phyloP scores from a whole-genome alignment of 2,329 filamentous ascomycete species.

The Cadophora gregata region DNA sequence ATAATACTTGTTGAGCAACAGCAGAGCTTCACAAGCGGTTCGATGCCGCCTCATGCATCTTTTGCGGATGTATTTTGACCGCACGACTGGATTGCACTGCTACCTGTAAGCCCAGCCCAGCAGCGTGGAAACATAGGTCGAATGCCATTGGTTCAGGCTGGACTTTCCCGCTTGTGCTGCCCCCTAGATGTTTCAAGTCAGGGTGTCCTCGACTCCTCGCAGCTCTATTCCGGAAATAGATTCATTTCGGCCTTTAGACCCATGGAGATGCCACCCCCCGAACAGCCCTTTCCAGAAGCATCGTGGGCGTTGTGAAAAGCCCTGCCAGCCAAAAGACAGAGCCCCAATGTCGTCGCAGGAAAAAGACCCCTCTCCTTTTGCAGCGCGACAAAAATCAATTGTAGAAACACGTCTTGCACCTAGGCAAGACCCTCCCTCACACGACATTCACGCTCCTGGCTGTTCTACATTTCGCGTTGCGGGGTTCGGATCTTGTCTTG shows the following conservation, averaged over 20 bases:
- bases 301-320: too few species aligned
- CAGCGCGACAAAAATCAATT: not conserved
- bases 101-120: not conserved
- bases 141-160: constrained; percentile 16
- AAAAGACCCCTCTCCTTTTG: not conserved
- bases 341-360: constrained; percentile 13
- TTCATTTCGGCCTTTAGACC: constrained; percentile 13
- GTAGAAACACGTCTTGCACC: not conserved
- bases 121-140: constrained; percentile 16
- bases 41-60: not conserved
- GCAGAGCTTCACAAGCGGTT: constrained; percentile 5
- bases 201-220: constrained; percentile 5
- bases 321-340: constrained; percentile 9
- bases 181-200: constrained; percentile 27
- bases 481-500: constrained; percentile 26
- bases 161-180: constrained; percentile 9
- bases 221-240: constrained; percentile 25
- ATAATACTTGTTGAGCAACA: not conserved
- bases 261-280: constrained; percentile 5
- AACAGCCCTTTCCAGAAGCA: too few species aligned
- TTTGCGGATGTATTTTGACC: not conserved
- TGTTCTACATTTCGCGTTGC: constrained; percentile 23
- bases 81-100: not conserved
- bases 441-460: constrained; percentile 4
- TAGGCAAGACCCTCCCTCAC: too few species aligned